Percentiles rank a stretch among this genome's conserved stretches.
Evolutionary conservation across 441 rosid genomes (phyloP).

Genomic region (California macrophylla): DNA sequence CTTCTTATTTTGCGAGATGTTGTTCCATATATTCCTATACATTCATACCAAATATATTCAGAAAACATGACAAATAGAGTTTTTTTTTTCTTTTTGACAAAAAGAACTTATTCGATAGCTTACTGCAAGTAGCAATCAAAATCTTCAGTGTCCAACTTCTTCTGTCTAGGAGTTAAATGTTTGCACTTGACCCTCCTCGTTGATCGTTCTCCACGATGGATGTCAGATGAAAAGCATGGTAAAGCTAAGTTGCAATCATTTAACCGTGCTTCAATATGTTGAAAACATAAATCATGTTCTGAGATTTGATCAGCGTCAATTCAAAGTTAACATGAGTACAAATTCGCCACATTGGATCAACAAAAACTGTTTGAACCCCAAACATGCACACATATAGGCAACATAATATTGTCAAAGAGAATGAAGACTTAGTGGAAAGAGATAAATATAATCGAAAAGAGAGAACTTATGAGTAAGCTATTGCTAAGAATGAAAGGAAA

Average conservation of each 20-base stretch:
- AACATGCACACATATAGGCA: background rate
- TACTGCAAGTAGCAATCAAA: conserved; percentile 49
- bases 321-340: no score
- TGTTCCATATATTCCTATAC: conserved; percentile 45
- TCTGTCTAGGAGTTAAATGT: conserved; percentile 24
- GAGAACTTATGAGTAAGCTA: no score
- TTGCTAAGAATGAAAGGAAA: no score
- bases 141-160: conserved; percentile 35
- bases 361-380: no score
- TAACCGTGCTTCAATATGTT: conserved; percentile 27
- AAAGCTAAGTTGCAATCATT: conserved; percentile 18
- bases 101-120: conserved; percentile 16
- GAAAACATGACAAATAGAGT: background rate
- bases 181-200: conserved; percentile 30
- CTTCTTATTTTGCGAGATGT: conserved; percentile 38
- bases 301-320: conserved; percentile 15
- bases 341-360: no score
- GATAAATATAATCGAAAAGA: no score
- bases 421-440: no score
- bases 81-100: background rate
- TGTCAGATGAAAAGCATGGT: conserved; percentile 39
- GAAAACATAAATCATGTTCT: conserved; percentile 60
- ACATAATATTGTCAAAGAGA: no score
- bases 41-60: conserved; percentile 9
- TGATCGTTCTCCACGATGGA: conserved; percentile 36